Evolutionary conservation across 2,329 filamentous ascomycete genomes (phyloP).

Genomic region (Penicillium sp.): DNA sequence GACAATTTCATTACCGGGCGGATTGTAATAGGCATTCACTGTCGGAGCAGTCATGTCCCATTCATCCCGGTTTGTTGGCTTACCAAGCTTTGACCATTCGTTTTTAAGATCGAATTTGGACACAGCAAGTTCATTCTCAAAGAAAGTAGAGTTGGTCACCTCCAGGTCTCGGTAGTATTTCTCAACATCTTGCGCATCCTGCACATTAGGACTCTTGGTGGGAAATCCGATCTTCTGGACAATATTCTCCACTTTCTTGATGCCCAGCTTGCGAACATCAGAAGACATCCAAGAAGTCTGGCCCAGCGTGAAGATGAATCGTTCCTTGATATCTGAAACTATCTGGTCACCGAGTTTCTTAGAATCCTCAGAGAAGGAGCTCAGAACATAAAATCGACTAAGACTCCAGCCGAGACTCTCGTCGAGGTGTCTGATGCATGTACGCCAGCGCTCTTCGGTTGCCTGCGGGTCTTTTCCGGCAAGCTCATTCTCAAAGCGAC

Average conservation of each 20-base stretch:
- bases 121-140: slow-evolving; percentile 61
- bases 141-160: slow-evolving; percentile 58
- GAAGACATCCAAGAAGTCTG: slow-evolving; percentile 68
- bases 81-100: slow-evolving; percentile 63
- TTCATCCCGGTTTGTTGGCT: slow-evolving; percentile 63
- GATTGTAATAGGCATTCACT: slow-evolving; percentile 70
- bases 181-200: slow-evolving; percentile 60
- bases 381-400: slow-evolving; percentile 72
- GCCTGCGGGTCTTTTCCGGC: slow-evolving; percentile 66
- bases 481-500: slow-evolving; percentile 63
- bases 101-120: slow-evolving; percentile 53
- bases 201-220: slow-evolving; percentile 64
- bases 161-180: slow-evolving; percentile 61
- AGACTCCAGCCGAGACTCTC: slow-evolving; percentile 68
- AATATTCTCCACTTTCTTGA: slow-evolving; percentile 69
- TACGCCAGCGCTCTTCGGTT: slow-evolving; percentile 68
- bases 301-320: slow-evolving; percentile 66
- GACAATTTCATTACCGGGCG: slow-evolving; percentile 68
- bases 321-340: slow-evolving; percentile 70
- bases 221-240: slow-evolving; percentile 71
- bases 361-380: slow-evolving; percentile 68
- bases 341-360: slow-evolving; percentile 71
- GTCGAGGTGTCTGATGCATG: slow-evolving; percentile 64
- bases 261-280: slow-evolving; percentile 62
- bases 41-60: slow-evolving; percentile 66